Evolutionary conservation across 768 basidiomycete species (phyloP), one percentile per base, ranked within the genome.

Genomic region (Crepidotus variabilis): DNA sequence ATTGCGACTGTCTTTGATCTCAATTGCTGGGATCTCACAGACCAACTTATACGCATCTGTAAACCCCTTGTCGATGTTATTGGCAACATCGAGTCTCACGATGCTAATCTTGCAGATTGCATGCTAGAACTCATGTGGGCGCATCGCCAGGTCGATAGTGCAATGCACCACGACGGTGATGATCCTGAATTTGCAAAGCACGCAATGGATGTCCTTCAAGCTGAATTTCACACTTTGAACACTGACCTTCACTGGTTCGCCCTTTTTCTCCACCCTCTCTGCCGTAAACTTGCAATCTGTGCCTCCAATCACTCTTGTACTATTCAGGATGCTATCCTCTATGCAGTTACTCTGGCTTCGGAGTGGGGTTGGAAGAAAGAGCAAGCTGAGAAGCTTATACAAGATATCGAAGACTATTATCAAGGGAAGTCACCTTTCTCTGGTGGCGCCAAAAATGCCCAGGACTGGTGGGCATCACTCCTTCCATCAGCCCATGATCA

Each of bases 41-140:
- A 61, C 6, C 71, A 75, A 57, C 58, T 73, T 1, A 58, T 72
- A 28, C 57, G 59, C 3, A 60, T 64, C 10, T 48, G 56, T 11
- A 72, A 72, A 52, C 71, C 67, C 9, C 36, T 73, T 50, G 71
- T 75, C n/a, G 67, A 75, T 58, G 59, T 61, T 1, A 73, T 73
- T 51, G 68, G 72, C 10, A 65, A 72, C 34, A 52, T 69, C 16
- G 67, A 75, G 54, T 61, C 65, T 7, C 61, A 60, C 2, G 59
- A 69, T 22, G 62, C 66, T n/a, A 69, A 58, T 2, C 61, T 72
- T n/a, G 68, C 71, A 11, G 69, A 70, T 43, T 74, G 72, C 57
- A 73, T 74, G 69, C 66, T 74, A 2, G 63, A 72, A 50, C 57
- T 73, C 1, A 65, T 75, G 2, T 56, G 57, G 7, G 61, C 60